Evolutionary conservation across 192 early-diverging fungal species (phyloP).

Genomic region (Podila verticillata): DNA sequence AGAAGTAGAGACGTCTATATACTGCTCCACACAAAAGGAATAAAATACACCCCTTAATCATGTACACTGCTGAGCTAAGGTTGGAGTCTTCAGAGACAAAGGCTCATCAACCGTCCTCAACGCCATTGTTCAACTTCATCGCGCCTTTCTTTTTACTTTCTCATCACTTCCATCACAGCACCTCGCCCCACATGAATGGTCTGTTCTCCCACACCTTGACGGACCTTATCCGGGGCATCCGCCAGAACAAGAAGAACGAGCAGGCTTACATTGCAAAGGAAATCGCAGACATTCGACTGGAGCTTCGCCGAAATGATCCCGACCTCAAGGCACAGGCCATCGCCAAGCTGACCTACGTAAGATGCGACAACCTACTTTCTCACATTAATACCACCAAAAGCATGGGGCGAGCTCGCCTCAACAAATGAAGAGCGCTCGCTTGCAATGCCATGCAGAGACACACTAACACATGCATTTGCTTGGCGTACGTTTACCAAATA

Average conservation of each 20-base stretch:
- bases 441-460: too few relatives aligned
- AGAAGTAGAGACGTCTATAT: not conserved
- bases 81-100: not conserved
- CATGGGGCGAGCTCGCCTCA: too few relatives aligned
- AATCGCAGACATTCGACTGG: slow-evolving; percentile 90
- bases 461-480: not conserved
- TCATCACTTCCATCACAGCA: not conserved
- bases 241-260: slow-evolving; percentile 90
- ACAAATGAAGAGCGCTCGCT: too few relatives aligned
- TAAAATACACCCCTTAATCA: not conserved
- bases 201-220: slow-evolving; percentile 87
- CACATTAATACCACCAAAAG: too few relatives aligned
- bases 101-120: too few relatives aligned
- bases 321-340: slow-evolving; percentile 89
- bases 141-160: not conserved
- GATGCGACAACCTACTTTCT: slow-evolving; percentile 1
- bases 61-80: not conserved
- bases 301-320: slow-evolving; percentile 86
- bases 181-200: slow-evolving; percentile 18
- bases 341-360: slow-evolving; percentile 85
- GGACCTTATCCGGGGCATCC: slow-evolving; percentile 95
- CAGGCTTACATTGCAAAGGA: slow-evolving; percentile 85
- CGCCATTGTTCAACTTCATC: not conserved
- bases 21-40: not conserved
- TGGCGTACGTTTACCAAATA: slow-evolving; percentile 29